phyloP scores from a whole-genome alignment of 1,284 basidiomycete species.

The Ceratobasidium sp. region DNA sequence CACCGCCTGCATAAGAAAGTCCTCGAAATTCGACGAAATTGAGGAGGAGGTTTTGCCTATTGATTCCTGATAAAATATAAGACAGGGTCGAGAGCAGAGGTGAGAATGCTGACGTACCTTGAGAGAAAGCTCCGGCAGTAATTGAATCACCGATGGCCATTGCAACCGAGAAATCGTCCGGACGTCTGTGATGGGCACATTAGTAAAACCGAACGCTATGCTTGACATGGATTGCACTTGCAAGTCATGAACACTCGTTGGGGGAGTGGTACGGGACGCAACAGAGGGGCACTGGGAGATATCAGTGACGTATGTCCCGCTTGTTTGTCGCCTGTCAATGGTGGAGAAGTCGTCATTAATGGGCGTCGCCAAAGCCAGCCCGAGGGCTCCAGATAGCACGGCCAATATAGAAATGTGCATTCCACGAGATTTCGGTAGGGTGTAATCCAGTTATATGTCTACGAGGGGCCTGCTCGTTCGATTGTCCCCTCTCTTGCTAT shows the following conservation, averaged over 20 bases:
- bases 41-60: slow-evolving; percentile 33
- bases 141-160: slow-evolving; percentile 54
- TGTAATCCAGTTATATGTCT: not conserved
- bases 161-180: slow-evolving; percentile 51
- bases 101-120: slow-evolving; percentile 24
- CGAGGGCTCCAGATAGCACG: not conserved
- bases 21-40: slow-evolving; percentile 51
- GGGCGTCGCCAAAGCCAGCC: not conserved
- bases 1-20: slow-evolving; percentile 51
- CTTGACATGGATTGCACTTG: slow-evolving; percentile 17
- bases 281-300: slow-evolving; percentile 39
- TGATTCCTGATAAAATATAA: slow-evolving; percentile 2
- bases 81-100: not conserved
- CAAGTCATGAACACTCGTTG: slow-evolving; percentile 41
- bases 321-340: slow-evolving; percentile 7
- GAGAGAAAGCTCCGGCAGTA: slow-evolving; percentile 51
- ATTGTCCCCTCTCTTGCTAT: not conserved
- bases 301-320: slow-evolving; percentile 35
- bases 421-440: not conserved
- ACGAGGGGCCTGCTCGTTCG: not conserved
- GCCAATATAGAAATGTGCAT: not conserved
- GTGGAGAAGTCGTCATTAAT: not conserved
- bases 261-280: slow-evolving; percentile 20
- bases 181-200: slow-evolving; percentile 45
- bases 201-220: not conserved